phyloP scores from a whole-genome alignment of 257 asterid genomes.

The Solanum paucissectum region DNA sequence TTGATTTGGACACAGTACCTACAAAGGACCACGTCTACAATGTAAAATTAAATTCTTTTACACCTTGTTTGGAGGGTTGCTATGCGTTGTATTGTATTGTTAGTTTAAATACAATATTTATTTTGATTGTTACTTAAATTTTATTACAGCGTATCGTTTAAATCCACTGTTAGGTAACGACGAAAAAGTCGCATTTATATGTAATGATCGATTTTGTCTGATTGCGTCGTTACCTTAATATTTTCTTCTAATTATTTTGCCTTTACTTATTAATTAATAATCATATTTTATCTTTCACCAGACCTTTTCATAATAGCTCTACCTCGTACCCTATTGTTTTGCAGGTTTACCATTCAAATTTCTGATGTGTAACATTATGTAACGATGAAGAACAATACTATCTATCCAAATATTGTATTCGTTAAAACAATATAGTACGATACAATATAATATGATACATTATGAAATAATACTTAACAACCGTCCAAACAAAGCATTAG shows the following conservation, averaged over 20 bases:
- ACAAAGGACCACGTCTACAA: neutral
- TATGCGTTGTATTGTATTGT: neutral
- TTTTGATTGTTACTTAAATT: no score
- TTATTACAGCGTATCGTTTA: neutral
- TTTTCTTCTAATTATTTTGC: no score
- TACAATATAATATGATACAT: no score
- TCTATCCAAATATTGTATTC: neutral
- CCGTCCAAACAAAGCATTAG: neutral
- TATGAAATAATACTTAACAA: no score
- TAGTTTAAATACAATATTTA: no score
- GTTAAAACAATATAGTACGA: neutral
- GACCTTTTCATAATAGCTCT: neutral
- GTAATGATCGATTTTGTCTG: no score
- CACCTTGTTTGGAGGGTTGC: neutral
- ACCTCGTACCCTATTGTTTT: neutral
- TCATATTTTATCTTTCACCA: neutral
- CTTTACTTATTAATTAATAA: no score
- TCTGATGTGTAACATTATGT: no score
- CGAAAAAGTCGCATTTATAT: no score
- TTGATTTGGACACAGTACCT: slow-evolving; percentile 14
- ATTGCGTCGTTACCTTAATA: neutral
- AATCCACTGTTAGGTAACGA: neutral
- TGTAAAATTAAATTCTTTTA: neutral
- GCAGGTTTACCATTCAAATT: neutral
- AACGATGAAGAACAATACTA: neutral